Percentiles rank a stretch among this genome's conserved stretches.
Evolutionary conservation across 2,329 filamentous ascomycete species (phyloP).

Genomic region (Xylaria sp.): DNA sequence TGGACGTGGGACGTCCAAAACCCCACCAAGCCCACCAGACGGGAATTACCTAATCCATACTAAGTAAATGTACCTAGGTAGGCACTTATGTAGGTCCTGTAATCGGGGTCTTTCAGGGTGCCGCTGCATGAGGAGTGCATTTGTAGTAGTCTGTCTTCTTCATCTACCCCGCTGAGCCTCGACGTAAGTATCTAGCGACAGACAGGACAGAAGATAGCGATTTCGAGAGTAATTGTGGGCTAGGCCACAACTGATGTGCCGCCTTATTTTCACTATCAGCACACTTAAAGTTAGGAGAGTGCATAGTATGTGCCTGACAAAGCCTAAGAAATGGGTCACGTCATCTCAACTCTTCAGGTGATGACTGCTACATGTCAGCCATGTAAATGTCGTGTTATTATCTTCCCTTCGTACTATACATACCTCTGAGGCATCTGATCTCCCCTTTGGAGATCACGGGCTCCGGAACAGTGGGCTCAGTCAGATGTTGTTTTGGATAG

Average conservation of each 20-base stretch:
- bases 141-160: neutral
- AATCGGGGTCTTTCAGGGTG: neutral
- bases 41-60: slow-evolving; percentile 14
- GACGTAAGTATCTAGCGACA: neutral
- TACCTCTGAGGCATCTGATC: slow-evolving; percentile 27
- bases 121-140: neutral
- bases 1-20: neutral
- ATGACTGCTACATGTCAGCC: slow-evolving; percentile 1
- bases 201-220: neutral
- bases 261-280: no score
- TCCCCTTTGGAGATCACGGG: slow-evolving; percentile 20
- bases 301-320: slow-evolving; percentile 13
- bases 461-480: neutral
- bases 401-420: neutral
- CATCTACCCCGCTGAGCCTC: neutral
- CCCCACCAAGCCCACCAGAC: neutral
- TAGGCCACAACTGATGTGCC: no score
- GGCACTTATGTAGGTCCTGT: neutral
- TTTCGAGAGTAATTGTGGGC: neutral
- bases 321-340: slow-evolving; percentile 17
- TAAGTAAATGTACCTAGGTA: neutral
- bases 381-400: neutral
- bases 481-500: slow-evolving; percentile 10
- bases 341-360: slow-evolving; percentile 25
- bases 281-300: neutral